A percentile compares a stretch with the other conserved stretches of the same genome.
These are phyloP conservation scores for Fusarium nematophilum DNA, from an alignment of 2,329 filamentous ascomycete genomes.

Conservation along the genomic window DNA sequence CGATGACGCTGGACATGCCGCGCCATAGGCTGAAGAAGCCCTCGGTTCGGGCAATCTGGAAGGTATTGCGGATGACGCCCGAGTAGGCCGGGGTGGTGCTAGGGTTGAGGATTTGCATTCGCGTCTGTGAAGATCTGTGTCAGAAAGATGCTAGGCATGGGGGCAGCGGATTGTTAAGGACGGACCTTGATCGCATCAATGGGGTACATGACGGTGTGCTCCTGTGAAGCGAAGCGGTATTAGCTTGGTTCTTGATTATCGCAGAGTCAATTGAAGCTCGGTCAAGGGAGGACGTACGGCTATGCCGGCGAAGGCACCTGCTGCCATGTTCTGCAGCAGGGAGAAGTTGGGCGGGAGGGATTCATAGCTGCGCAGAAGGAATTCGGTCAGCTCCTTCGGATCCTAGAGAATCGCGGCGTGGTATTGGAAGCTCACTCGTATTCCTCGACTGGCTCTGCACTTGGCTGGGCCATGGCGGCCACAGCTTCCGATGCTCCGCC, in stretches of 20 bases:
- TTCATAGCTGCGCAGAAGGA: constrained; percentile 75
- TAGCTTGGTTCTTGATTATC: constrained; percentile 9
- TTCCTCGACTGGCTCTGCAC: constrained; percentile 71
- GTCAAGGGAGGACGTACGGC: constrained; percentile 69
- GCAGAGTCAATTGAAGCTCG: constrained; percentile 1
- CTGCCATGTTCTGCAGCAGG: constrained; percentile 92
- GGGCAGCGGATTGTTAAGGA: background rate
- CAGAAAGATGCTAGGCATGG: constrained; percentile 24
- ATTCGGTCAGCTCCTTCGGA: constrained; percentile 11
- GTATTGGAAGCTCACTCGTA: constrained; percentile 66
- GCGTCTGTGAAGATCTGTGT: constrained; percentile 71
- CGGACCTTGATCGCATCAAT: constrained; percentile 96
- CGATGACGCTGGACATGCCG: constrained; percentile 94
- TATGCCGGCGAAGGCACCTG: constrained; percentile 96
- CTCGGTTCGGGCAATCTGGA: constrained; percentile 90
- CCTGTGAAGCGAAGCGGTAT: constrained; percentile 63
- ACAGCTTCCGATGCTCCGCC: constrained; percentile 74
- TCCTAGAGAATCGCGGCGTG: background rate
- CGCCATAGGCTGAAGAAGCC: constrained; percentile 94
- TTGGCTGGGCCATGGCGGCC: constrained; percentile 77
- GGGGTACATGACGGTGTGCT: constrained; percentile 99
- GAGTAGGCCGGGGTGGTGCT: constrained; percentile 84
- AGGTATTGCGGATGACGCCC: constrained; percentile 90
- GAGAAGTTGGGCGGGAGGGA: constrained; percentile 94
- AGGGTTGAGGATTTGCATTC: constrained; percentile 96